A percentile compares a stretch with the other conserved stretches of the same genome.
Evolutionary conservation across 768 basidiomycete genomes (phyloP).

Genomic region (Asterophora lycoperdoides): DNA sequence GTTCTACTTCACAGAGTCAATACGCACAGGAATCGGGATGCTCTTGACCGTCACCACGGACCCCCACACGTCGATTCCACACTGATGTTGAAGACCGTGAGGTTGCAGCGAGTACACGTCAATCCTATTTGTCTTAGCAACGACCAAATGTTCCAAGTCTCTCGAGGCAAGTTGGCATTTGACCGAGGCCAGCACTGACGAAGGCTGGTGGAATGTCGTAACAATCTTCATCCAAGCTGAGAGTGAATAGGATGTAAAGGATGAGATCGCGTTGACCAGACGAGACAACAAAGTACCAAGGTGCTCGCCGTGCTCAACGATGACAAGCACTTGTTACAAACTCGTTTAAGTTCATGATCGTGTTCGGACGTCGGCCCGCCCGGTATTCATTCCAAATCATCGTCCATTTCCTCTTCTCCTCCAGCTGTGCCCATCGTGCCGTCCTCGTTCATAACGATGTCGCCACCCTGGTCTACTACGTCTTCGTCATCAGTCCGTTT

Average conservation of each 20-base stretch:
- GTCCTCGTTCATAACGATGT: constrained; percentile 54
- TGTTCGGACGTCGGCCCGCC: constrained; percentile 4
- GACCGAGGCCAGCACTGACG: constrained; percentile 65
- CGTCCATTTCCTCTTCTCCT: constrained; percentile 24
- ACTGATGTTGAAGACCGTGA: constrained; percentile 58
- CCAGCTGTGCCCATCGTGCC: constrained; percentile 57
- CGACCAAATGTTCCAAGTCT: constrained; percentile 58
- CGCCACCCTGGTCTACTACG: constrained; percentile 18
- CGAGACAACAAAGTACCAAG: neutral
- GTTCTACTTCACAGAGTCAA: neutral
- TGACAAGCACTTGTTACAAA: neutral
- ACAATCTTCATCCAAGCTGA: constrained; percentile 48
- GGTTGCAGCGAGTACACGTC: constrained; percentile 64
- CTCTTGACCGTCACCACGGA: constrained; percentile 53
- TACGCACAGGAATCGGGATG: constrained; percentile 50
- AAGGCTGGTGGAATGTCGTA: constrained; percentile 72
- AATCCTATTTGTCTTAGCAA: constrained; percentile 62
- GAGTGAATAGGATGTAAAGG: neutral
- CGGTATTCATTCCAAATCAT: constrained; percentile 17
- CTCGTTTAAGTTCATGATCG: neutral
- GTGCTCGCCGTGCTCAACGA: constrained; percentile 1
- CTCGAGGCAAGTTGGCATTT: constrained; percentile 60
- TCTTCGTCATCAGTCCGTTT: constrained; percentile 17
- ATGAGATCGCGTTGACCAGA: neutral
- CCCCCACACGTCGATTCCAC: constrained; percentile 65